A percentile compares a stretch with the other conserved stretches of the same genome.
Conservation (phyloP, 495 filamentous ascomycete genomes). For the Chaetomium tenue region DNA sequence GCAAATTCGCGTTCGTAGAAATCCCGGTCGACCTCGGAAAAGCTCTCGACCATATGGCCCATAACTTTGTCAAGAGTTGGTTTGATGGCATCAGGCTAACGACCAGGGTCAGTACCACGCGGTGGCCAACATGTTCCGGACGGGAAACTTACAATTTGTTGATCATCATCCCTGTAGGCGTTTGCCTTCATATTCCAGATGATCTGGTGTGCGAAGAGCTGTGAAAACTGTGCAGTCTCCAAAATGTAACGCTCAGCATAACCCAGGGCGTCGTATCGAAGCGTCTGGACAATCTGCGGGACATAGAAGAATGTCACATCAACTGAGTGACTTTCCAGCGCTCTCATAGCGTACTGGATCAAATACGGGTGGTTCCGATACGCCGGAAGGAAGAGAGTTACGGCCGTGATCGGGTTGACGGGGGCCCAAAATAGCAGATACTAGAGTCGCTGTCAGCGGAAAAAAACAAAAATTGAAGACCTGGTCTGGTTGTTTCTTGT, state of each 20-base stretch:
- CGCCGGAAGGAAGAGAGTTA: constrained; percentile 87
- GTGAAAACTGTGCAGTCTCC: constrained; percentile 92
- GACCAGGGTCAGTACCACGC: neutral
- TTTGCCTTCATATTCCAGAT: constrained; percentile 99
- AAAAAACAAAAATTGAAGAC: neutral
- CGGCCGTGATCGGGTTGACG: constrained; percentile 86
- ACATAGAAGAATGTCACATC: constrained; percentile 99
- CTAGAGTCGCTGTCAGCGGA: constrained; percentile 50
- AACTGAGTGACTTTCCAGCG: constrained; percentile 86
- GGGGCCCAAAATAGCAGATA: constrained; percentile 94
- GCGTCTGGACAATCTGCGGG: constrained; percentile 91
- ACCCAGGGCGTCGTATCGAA: constrained; percentile 91
- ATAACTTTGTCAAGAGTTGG: constrained; percentile 90
- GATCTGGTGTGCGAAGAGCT: constrained; percentile 97
- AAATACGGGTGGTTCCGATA: constrained; percentile 95
- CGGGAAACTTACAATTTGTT: constrained; percentile 66
- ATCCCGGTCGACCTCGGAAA: constrained; percentile 68
- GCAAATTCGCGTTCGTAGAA: constrained; percentile 96
- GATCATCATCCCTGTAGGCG: constrained; percentile 95
- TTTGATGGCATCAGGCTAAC: constrained; percentile 84
- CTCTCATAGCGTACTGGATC: constrained; percentile 95
- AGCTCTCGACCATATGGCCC: constrained; percentile 75
- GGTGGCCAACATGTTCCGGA: neutral
- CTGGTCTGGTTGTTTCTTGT: neutral
- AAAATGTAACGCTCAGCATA: constrained; percentile 96